Evolutionary conservation across 495 filamentous ascomycete species (phyloP).

Genomic region (Xylaria bambusicola): DNA sequence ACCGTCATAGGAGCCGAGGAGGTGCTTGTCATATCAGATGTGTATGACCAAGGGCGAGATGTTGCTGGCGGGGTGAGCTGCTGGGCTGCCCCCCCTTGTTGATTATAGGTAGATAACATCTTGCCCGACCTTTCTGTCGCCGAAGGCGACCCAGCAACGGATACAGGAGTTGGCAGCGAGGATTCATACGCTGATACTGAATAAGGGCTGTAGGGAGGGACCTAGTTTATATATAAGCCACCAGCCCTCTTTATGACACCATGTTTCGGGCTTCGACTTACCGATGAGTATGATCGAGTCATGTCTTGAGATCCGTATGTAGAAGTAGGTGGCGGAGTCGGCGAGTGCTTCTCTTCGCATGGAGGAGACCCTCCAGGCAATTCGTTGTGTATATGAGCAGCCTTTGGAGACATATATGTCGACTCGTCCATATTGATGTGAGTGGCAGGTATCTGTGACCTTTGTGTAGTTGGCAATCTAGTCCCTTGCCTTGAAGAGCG

Average conservation of each 20-base stretch:
- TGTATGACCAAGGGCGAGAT: slow-evolving; percentile 42
- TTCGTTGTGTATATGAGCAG: slow-evolving; percentile 30
- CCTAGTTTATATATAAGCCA: slow-evolving; percentile 28
- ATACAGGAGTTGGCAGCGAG: slow-evolving; percentile 50
- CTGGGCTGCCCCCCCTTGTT: slow-evolving; percentile 35
- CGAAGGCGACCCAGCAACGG: slow-evolving; percentile 46
- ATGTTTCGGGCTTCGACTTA: slow-evolving; percentile 14
- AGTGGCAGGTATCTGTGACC: slow-evolving; percentile 1
- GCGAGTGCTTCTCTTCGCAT: slow-evolving; percentile 25
- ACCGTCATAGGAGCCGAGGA: slow-evolving; percentile 40
- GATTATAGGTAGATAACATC: slow-evolving; percentile 37
- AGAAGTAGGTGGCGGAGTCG: slow-evolving; percentile 24
- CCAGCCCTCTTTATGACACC: slow-evolving; percentile 3
- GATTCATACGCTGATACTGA: slow-evolving; percentile 43
- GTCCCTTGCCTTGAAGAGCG: slow-evolving; percentile 5
- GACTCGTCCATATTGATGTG: slow-evolving; percentile 29
- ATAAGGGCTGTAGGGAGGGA: slow-evolving; percentile 47
- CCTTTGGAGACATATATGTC: slow-evolving; percentile 23
- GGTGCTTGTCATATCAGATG: slow-evolving; percentile 31
- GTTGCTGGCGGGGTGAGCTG: slow-evolving; percentile 47
- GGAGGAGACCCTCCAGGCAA: slow-evolving; percentile 26
- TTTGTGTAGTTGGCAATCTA: slow-evolving; percentile 17
- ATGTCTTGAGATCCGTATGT: slow-evolving; percentile 30
- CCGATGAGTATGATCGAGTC: slow-evolving; percentile 30
- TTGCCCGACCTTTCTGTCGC: slow-evolving; percentile 42